These are phyloP conservation scores for Suhomyces ambrosiae DNA, from an alignment of 1,139 yeast species.

Conservation along the genomic window DNA sequence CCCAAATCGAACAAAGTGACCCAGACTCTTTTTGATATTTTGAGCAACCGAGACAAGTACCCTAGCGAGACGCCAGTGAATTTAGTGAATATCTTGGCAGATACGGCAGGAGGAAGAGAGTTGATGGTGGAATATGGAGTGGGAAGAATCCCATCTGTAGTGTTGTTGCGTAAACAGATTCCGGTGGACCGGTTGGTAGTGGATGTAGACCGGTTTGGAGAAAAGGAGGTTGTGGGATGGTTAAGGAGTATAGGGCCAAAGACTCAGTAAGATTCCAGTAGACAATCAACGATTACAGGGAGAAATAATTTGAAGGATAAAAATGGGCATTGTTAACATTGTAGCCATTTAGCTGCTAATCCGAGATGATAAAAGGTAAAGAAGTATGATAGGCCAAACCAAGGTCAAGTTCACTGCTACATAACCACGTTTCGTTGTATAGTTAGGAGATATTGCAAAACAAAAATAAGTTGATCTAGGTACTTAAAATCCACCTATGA, in stretches of 20 bases:
- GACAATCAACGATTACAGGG: too few species aligned
- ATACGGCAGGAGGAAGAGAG: conserved; percentile 62
- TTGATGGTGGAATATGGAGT: conserved; percentile 62
- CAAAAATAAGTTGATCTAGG: too few species aligned
- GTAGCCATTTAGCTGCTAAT: too few species aligned
- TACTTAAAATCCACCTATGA: too few species aligned
- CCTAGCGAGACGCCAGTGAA: conserved; percentile 45
- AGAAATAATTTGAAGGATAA: too few species aligned
- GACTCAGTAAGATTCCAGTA: neutral
- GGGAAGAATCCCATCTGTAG: conserved; percentile 62
- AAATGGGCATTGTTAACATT: too few species aligned
- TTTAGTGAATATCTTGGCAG: conserved; percentile 71
- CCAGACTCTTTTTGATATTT: conserved; percentile 58
- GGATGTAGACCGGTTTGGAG: conserved; percentile 46
- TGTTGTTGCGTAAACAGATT: conserved; percentile 67
- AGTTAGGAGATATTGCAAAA: too few species aligned
- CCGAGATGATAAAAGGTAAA: too few species aligned
- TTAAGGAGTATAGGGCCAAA: conserved; percentile 23
- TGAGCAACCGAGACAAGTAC: conserved; percentile 52
- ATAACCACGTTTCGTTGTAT: too few species aligned
- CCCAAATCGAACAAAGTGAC: conserved; percentile 64
- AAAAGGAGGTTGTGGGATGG: conserved; percentile 60
- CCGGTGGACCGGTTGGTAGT: conserved; percentile 57
- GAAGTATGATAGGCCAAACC: too few species aligned
- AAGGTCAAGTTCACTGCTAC: too few species aligned